Evolutionary conservation across 1,139 yeast species (phyloP).

Genomic region (Tardiomyces blankii): DNA sequence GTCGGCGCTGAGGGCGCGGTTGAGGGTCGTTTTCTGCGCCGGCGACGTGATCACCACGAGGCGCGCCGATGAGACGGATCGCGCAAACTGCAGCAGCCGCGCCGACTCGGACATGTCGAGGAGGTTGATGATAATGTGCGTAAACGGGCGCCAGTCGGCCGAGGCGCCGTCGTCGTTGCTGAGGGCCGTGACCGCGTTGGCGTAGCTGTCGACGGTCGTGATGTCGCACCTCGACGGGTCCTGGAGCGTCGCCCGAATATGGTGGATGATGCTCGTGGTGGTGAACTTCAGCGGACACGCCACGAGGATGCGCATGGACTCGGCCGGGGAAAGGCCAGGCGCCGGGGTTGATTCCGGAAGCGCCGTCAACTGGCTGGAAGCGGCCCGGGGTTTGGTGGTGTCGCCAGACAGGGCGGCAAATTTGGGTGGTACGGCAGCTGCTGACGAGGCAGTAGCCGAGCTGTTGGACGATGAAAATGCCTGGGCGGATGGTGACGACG

Average conservation of each 20-base stretch:
- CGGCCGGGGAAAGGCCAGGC: conserved; percentile 7
- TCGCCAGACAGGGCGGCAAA: too few species aligned
- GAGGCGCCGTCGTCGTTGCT: too few species aligned
- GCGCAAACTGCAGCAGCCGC: conserved; percentile 9
- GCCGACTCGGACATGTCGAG: conserved; percentile 15
- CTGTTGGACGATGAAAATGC: too few species aligned
- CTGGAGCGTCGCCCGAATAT: conserved; percentile 20
- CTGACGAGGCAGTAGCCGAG: too few species aligned
- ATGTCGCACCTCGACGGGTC: conserved; percentile 16
- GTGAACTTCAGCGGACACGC: conserved; percentile 23
- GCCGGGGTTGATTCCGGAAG: conserved; percentile 7
- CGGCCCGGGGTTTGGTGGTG: too few species aligned
- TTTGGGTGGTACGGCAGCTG: too few species aligned
- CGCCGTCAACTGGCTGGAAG: too few species aligned
- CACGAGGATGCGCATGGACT: conserved; percentile 15
- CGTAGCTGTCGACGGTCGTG: conserved; percentile 6
- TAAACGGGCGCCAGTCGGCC: conserved; percentile 10
- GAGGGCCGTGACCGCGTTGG: conserved; percentile 1
- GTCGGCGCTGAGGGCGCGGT: conserved; percentile 1
- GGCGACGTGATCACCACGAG: conserved; percentile 23
- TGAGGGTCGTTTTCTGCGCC: conserved; percentile 10
- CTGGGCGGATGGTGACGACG: too few species aligned
- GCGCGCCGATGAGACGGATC: too few species aligned
- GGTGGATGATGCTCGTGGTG: conserved; percentile 22
- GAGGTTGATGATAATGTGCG: conserved; percentile 23